phyloP scores from a whole-genome alignment of 306 rosid species.

The Vicia sativa region DNA sequence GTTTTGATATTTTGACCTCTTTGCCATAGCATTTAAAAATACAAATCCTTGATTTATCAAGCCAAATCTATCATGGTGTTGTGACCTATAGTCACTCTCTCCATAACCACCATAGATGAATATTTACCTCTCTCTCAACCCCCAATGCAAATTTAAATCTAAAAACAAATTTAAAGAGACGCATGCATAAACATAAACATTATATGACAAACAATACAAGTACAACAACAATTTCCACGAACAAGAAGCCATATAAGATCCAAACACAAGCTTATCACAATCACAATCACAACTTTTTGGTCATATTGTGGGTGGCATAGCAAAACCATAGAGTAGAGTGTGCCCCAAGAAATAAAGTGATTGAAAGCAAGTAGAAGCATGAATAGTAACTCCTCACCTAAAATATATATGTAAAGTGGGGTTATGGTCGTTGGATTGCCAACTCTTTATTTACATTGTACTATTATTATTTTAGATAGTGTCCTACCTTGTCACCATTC shows the following conservation, averaged over 20 bases:
- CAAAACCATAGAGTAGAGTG: conserved; percentile 21
- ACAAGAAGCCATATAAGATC: conserved; percentile 10
- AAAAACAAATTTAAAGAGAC: neutral
- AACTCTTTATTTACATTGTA: conserved; percentile 38
- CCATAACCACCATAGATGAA: too few species aligned
- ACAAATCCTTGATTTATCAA: too few species aligned
- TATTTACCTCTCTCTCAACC: too few species aligned
- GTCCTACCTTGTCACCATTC: conserved; percentile 72
- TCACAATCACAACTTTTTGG: conserved; percentile 32
- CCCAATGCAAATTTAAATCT: too few species aligned
- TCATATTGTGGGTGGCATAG: conserved; percentile 40
- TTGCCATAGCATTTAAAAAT: too few species aligned
- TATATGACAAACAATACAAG: conserved; percentile 1
- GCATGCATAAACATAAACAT: conserved; percentile 10
- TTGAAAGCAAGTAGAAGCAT: conserved; percentile 29
- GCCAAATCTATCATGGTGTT: too few species aligned
- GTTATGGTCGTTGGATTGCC: conserved; percentile 39
- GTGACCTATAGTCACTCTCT: too few species aligned
- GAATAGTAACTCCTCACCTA: conserved; percentile 36
- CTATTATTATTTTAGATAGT: conserved; percentile 39
- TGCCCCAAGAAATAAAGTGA: conserved; percentile 15
- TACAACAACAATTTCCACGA: conserved; percentile 14
- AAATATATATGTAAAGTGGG: conserved; percentile 22
- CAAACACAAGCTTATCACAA: conserved; percentile 10
- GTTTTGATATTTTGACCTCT: too few species aligned